Evolutionary conservation across 2,329 filamentous ascomycete species (phyloP).

Genomic region (Colletotrichum sp.): DNA sequence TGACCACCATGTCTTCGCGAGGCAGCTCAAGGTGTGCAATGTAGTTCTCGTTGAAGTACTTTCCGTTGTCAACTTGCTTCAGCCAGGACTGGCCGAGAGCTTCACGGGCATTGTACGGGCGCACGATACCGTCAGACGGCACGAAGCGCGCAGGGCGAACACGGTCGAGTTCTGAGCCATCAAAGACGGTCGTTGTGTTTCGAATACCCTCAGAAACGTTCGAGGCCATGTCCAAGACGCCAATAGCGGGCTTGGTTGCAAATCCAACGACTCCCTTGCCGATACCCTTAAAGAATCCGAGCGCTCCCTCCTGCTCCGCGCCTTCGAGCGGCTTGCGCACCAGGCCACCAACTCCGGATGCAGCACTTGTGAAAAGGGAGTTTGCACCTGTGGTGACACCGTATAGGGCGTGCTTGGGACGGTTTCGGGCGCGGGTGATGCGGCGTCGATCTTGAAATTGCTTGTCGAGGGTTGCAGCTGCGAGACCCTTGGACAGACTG

Average conservation of each 20-base stretch:
- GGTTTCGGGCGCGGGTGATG: slow-evolving; percentile 90
- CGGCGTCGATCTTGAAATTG: slow-evolving; percentile 97
- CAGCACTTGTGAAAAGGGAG: slow-evolving; percentile 89
- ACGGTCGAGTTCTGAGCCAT: slow-evolving; percentile 91
- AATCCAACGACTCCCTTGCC: slow-evolving; percentile 93
- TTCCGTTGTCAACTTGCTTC: slow-evolving; percentile 96
- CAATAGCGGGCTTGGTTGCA: slow-evolving; percentile 96
- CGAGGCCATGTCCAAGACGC: slow-evolving; percentile 94
- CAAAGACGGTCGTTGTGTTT: slow-evolving; percentile 98
- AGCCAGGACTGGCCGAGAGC: slow-evolving; percentile 98
- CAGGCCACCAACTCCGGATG: slow-evolving; percentile 91
- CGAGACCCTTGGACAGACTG: slow-evolving; percentile 94
- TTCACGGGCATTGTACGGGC: slow-evolving; percentile 93
- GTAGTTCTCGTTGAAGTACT: slow-evolving; percentile 97
- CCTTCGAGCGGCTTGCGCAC: slow-evolving; percentile 94
- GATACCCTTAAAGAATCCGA: slow-evolving; percentile 96
- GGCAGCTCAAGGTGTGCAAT: slow-evolving; percentile 95
- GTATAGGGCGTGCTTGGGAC: slow-evolving; percentile 96
- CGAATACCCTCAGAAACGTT: slow-evolving; percentile 97
- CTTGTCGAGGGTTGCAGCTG: slow-evolving; percentile 95
- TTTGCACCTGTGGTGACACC: slow-evolving; percentile 96
- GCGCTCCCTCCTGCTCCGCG: slow-evolving; percentile 91
- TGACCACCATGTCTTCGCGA: slow-evolving; percentile 84
- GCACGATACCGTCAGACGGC: slow-evolving; percentile 88
- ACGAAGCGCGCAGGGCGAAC: slow-evolving; percentile 94